Base-by-base conservation (phyloP, 805 yeast species). In the Candida easanensis region DNA sequence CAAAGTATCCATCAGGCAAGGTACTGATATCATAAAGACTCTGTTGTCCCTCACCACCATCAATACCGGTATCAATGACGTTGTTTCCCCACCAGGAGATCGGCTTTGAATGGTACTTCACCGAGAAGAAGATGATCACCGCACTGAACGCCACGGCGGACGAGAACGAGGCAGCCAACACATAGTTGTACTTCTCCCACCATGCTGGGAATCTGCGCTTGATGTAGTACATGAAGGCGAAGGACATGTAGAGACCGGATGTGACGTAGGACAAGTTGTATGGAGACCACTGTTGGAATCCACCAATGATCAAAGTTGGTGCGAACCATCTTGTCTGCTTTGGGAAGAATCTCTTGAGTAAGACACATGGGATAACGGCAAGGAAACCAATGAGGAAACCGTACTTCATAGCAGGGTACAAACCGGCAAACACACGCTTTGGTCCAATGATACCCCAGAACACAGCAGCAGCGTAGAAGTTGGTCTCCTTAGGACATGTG, bases 61-160 rank as follows among this genome's bases (percentile, higher is more conserved):
- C 46, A 13, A 53, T 39, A 36, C 49, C 49, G 15, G 20, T 40
- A 20, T 32, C 34, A 60, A 19, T 13, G 33, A 42, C 19, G 38
- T 45, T 59, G 38, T 78, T 79, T 2, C 88, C 88, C 87, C 88
- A 82, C 88, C 88, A 82, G 21, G 60, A 46, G 11, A 80, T 40
- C 4, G 55, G 52, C 14, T 61, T 64, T 4, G 66, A 65, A 39
- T 75, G 68, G 50, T 69, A 76, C 41, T 65, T 63, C 7, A 70
- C 68, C 3, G 74, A 61, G 56, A 77, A 77, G 63, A 82, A 82
- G 22, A 79, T 73, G 42, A 57, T 50, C n/a, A 61, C 49, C 7
- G 80, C 59, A 45, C 79, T 67, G 50, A 80, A 70, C 1, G 84
- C 84, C 15, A 79, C 74, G 17, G 84, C 87, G 1, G 84, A 76